Percentiles rank a stretch among this genome's conserved stretches.
phyloP scores from a whole-genome alignment of 148 eudicot species.

The Simmondsia chinensis region DNA sequence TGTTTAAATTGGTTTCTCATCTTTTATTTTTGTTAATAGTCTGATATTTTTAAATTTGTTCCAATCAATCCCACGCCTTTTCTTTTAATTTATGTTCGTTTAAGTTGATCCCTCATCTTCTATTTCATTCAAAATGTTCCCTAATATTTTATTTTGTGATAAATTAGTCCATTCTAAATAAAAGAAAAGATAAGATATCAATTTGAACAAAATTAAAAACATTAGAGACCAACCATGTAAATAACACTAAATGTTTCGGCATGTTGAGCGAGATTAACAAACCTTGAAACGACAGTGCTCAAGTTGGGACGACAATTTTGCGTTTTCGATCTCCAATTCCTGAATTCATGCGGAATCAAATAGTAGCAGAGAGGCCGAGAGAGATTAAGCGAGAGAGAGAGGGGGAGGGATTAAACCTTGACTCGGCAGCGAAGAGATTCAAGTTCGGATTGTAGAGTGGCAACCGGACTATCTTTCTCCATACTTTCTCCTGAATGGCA shows the following conservation, averaged over 20 bases:
- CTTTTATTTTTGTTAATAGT: background rate
- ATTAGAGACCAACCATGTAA: background rate
- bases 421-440: conserved; percentile 17
- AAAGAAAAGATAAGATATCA: too few relatives aligned
- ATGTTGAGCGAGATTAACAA: background rate
- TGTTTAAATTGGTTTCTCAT: background rate
- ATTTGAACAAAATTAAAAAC: background rate
- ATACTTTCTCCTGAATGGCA: too few relatives aligned
- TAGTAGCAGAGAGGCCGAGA: background rate
- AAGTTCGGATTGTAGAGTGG: conserved; percentile 12
- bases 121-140: too few relatives aligned
- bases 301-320: conserved; percentile 36
- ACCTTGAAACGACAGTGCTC: conserved; percentile 59
- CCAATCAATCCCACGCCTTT: too few relatives aligned
- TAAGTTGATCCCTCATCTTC: too few relatives aligned
- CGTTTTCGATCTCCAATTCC: conserved; percentile 59
- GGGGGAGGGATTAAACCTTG: conserved; percentile 19
- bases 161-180: too few relatives aligned
- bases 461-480: background rate
- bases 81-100: too few relatives aligned
- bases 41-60: too few relatives aligned
- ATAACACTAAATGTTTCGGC: background rate
- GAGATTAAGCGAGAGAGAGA: background rate
- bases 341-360: conserved; percentile 6
- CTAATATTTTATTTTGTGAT: too few relatives aligned